Evolutionary conservation across 306 rosid species (phyloP).

Genomic region (Vigna trinervia): DNA sequence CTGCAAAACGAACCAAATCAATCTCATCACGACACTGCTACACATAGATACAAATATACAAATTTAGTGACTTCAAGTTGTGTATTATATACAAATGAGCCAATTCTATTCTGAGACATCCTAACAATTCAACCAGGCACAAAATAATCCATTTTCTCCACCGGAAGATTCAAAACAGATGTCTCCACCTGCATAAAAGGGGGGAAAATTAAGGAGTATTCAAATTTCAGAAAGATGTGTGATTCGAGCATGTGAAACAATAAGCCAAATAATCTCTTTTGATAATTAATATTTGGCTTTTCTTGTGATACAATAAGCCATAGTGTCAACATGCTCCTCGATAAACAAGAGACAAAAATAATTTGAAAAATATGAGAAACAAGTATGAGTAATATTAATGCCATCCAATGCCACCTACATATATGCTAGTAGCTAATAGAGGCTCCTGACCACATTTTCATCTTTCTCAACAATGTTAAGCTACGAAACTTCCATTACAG

Average conservation of each 20-base stretch:
- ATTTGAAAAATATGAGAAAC: neutral
- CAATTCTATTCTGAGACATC: constrained; percentile 30
- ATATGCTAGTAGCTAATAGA: neutral
- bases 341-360: neutral
- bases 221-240: constrained; percentile 13
- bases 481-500: neutral
- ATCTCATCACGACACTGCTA: constrained; percentile 16
- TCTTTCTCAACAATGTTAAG: neutral
- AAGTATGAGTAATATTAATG: neutral
- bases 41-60: constrained; percentile 26
- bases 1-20: constrained; percentile 35
- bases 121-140: constrained; percentile 71
- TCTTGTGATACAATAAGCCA: neutral
- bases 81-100: constrained; percentile 56
- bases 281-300: neutral
- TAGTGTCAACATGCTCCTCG: neutral
- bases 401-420: constrained; percentile 13
- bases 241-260: neutral
- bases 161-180: constrained; percentile 83
- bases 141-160: constrained; percentile 92
- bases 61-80: constrained; percentile 24
- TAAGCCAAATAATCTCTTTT: neutral
- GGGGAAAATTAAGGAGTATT: neutral
- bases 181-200: constrained; percentile 68
- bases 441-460: constrained; percentile 8